These are phyloP conservation scores for Vigna reflexopilosa DNA, from an alignment of 306 rosid species.

Conservation along the genomic window DNA sequence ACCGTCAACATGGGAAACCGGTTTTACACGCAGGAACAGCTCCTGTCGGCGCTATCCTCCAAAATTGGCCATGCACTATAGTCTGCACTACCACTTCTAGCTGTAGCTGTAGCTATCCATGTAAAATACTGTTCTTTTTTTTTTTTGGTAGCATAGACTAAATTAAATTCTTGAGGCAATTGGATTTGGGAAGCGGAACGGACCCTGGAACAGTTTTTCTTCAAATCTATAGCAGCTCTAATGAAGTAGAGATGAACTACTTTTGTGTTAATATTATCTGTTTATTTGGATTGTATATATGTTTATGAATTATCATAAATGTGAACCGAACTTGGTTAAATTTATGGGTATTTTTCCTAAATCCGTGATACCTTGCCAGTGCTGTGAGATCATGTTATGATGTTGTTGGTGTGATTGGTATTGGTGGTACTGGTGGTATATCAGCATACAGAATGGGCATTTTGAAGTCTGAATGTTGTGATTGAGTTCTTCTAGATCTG, in stretches of 20 bases:
- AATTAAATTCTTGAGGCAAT: conserved; percentile 37
- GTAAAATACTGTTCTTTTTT: conserved; percentile 42
- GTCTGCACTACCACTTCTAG: background rate
- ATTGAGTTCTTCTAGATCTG: background rate
- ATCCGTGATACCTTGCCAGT: no score
- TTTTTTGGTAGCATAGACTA: conserved; percentile 40
- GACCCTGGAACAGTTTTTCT: conserved; percentile 18
- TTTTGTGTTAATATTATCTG: conserved; percentile 36
- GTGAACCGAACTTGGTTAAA: conserved; percentile 10
- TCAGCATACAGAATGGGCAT: background rate
- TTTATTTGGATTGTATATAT: conserved; percentile 39
- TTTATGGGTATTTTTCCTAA: conserved; percentile 9
- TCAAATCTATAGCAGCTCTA: conserved; percentile 2
- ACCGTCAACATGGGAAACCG: conserved; percentile 81
- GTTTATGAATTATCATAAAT: conserved; percentile 34
- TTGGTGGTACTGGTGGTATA: background rate
- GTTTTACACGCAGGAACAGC: conserved; percentile 81
- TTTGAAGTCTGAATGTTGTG: conserved; percentile 4
- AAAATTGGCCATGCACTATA: conserved; percentile 58
- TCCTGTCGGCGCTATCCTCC: conserved; percentile 59
- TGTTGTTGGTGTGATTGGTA: background rate
- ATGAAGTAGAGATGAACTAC: conserved; percentile 33
- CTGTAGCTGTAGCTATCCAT: conserved; percentile 20
- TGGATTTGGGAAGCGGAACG: conserved; percentile 42
- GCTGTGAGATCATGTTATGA: background rate